Base-by-base conservation (phyloP, 176 grass and related monocot genomes). In the Pontederia paniculata region DNA sequence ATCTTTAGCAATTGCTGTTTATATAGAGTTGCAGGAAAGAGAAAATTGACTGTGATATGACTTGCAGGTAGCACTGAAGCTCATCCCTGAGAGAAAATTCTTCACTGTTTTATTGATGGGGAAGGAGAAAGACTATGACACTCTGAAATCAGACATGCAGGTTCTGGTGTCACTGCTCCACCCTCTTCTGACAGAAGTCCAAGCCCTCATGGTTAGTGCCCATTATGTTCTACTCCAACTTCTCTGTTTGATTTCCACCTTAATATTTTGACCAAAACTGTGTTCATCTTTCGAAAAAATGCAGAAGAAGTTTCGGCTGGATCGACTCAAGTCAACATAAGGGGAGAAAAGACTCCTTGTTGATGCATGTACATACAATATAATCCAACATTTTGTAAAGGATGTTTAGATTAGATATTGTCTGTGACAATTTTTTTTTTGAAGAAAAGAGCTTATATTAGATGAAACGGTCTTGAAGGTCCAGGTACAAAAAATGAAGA, bases 291-390 rank as follows among this genome's bases (percentile, higher is more conserved):
- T 37, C 18, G 9, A 6, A 42, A 14, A 71, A 70, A 52, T 45
- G 44, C 77, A 97, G 91, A 88, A 55, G 43, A 84, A 72, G 60
- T 88, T 81, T 71, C 72, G 58, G 52, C 50, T 97, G 48, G 91
- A 90, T 59, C 74, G 57, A 63, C 73, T 97, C 49, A 97, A 97
- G 65, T 90, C 91, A 9, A 82, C 78, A 0, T 95, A 74, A 95
- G 11, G 49, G 44, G 10, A 10, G 12, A 50, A 50, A 50, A 6
- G 28, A 2, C 28, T 37, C 28, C 28, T 37, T 2, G 7, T 37
- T 37, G 28, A 2, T 37, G 28, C 28, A 37, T 37, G 28, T 37
- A 37, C 28, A 37, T n/a, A n/a, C n/a, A n/a, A n/a, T n/a, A n/a
- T 37, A 37, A 37, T 37, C 28, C 28, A 37, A 37, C 28, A 6